Evolutionary conservation across 768 basidiomycete genomes (phyloP).

Genomic region (Naganishia onofrii): DNA sequence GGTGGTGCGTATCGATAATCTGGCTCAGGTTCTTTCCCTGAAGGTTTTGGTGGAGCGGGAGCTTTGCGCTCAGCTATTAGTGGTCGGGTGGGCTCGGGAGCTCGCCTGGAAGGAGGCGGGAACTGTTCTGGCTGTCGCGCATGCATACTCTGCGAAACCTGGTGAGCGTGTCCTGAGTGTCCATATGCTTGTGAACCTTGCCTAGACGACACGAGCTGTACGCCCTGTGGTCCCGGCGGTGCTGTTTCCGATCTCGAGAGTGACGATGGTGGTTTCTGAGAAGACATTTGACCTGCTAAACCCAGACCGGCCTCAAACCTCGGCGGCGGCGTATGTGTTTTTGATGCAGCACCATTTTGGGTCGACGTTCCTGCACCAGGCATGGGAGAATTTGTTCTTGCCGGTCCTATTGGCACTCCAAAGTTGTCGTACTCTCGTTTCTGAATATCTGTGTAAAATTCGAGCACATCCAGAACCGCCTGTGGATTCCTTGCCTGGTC

Average conservation of each 20-base stretch:
- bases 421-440: conserved; percentile 78
- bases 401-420: conserved; percentile 47
- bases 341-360: background rate
- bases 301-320: conserved; percentile 91
- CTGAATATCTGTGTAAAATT: conserved; percentile 97
- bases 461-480: conserved; percentile 92
- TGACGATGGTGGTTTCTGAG: conserved; percentile 41
- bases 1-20: conserved; percentile 12
- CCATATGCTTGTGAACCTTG: conserved; percentile 17
- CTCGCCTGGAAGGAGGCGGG: conserved; percentile 15
- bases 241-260: conserved; percentile 58
- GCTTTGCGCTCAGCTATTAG: conserved; percentile 47
- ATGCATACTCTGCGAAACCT: conserved; percentile 4
- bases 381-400: conserved; percentile 36
- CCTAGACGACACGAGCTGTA: conserved; percentile 35
- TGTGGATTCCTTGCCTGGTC: conserved; percentile 97
- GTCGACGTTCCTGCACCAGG: conserved; percentile 31
- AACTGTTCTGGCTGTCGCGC: conserved; percentile 6
- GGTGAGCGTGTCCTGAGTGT: conserved; percentile 5
- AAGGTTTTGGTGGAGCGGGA: conserved; percentile 43
- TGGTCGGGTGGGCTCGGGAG: conserved; percentile 31
- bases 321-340: conserved; percentile 53
- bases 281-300: conserved; percentile 64
- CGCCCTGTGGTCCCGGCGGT: conserved; percentile 40
- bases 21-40: conserved; percentile 13